Percentiles rank a stretch among this genome's conserved stretches.
Conservation (phyloP, 108 stramenopile species). For the Parmales sp. region DNA sequence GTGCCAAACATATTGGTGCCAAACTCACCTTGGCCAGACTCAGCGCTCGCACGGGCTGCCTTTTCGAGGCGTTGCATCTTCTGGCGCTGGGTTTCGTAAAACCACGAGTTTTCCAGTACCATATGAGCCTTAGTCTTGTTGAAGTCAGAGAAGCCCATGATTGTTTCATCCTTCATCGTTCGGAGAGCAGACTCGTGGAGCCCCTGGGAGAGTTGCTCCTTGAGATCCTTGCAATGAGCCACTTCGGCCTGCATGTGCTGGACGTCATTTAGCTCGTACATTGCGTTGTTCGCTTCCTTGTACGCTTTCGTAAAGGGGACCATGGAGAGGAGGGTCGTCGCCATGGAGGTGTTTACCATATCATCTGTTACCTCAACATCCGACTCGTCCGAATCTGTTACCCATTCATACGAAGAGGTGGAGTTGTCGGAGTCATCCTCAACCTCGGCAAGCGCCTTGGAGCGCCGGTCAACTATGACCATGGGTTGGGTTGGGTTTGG, state of each 20-base stretch:
- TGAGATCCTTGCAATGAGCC: background rate
- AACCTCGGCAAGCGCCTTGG: no score
- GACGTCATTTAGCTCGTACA: background rate
- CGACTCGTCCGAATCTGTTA: background rate
- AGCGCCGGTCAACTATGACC: no score
- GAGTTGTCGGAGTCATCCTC: no score
- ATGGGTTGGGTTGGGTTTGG: no score
- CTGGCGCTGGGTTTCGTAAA: background rate
- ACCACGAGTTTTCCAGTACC: background rate
- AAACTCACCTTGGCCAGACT: background rate
- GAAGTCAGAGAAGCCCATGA: slow-evolving; percentile 1
- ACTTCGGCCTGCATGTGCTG: background rate
- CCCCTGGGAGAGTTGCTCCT: background rate
- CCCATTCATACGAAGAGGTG: no score
- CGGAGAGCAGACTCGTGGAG: background rate
- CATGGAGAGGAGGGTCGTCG: background rate
- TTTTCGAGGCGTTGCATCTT: background rate
- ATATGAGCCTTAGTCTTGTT: slow-evolving; percentile 1
- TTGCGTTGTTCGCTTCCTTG: slow-evolving; percentile 1
- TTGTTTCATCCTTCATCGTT: background rate
- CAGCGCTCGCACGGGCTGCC: no score
- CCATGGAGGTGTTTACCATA: background rate
- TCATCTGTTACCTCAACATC: background rate
- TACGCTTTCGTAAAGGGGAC: background rate
- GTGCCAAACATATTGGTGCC: no score